Conservation (phyloP, 2,329 filamentous ascomycete species). For the Alternaria incomplexa region DNA sequence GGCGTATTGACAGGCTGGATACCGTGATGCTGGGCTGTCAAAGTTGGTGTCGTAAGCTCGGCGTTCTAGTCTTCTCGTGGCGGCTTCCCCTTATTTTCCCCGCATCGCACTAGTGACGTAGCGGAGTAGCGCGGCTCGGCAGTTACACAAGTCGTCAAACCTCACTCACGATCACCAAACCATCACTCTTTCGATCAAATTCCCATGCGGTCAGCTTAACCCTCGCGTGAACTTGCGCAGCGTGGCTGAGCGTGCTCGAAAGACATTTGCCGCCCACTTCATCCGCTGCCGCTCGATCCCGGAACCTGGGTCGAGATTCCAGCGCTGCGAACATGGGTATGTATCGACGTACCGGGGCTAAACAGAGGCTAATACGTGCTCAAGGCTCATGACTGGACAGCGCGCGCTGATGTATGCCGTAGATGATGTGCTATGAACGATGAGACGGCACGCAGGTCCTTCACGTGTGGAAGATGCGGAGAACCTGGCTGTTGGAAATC, state of each 20-base stretch:
- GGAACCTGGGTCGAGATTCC: not conserved
- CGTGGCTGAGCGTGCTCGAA: not conserved
- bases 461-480: not conserved
- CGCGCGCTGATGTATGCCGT: not conserved
- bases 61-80: not conserved
- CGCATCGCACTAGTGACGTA: conserved; percentile 12
- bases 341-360: not conserved
- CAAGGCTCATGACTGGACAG: not conserved
- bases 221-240: not conserved
- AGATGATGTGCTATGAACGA: not conserved
- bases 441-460: not conserved
- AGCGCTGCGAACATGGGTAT: not conserved
- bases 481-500: not conserved
- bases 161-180: not conserved
- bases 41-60: not conserved
- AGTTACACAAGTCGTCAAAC: conserved; percentile 7
- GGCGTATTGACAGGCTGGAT: too few species aligned
- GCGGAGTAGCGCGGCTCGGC: conserved; percentile 10
- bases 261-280: conserved; percentile 5
- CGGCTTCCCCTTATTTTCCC: conserved; percentile 7
- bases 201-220: not conserved
- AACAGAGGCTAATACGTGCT: not conserved
- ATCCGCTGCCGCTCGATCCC: not conserved
- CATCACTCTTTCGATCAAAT: not conserved
- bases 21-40: not conserved